A percentile compares a stretch with the other conserved stretches of the same genome.
These are phyloP conservation scores for Acephala macrosclerotiorum DNA, from an alignment of 2,329 filamentous ascomycete species.

Conservation along the genomic window DNA sequence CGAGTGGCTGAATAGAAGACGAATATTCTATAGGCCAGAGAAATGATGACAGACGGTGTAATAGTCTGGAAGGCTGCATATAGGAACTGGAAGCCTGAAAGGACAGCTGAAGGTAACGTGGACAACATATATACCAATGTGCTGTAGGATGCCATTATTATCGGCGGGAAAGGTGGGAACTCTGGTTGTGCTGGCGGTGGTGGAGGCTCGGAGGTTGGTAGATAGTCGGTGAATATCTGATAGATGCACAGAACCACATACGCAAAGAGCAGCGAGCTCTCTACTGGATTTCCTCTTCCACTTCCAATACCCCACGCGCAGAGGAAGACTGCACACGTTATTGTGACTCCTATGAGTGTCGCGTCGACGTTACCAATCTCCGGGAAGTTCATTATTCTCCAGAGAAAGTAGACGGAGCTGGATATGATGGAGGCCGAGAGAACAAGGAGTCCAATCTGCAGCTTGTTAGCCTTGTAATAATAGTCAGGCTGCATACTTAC, in stretches of 20 bases:
- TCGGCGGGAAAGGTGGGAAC: slow-evolving; percentile 93
- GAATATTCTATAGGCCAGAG: slow-evolving; percentile 89
- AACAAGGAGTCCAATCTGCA: slow-evolving; percentile 84
- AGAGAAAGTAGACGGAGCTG: slow-evolving; percentile 94
- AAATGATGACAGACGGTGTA: slow-evolving; percentile 94
- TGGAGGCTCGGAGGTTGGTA: slow-evolving; percentile 68
- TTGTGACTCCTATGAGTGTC: slow-evolving; percentile 87
- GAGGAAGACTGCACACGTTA: slow-evolving; percentile 91
- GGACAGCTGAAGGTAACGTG: slow-evolving; percentile 81
- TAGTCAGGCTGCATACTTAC: slow-evolving; percentile 57
- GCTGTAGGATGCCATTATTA: slow-evolving; percentile 98
- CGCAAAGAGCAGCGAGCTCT: slow-evolving; percentile 93
- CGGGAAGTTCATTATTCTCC: slow-evolving; percentile 92
- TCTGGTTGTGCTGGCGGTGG: slow-evolving; percentile 74
- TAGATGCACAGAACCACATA: slow-evolving; percentile 99
- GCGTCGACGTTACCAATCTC: slow-evolving; percentile 93
- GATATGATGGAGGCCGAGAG: slow-evolving; percentile 91
- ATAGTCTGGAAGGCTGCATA: slow-evolving; percentile 94
- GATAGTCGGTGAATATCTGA: slow-evolving; percentile 98
- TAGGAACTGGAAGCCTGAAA: slow-evolving; percentile 84
- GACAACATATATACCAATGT: slow-evolving; percentile 86
- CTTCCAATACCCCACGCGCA: slow-evolving; percentile 94
- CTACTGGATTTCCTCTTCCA: slow-evolving; percentile 91
- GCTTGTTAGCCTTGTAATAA: slow-evolving; percentile 24
- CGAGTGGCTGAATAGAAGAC: slow-evolving; percentile 95